Evolutionary conservation across 1,284 basidiomycete genomes (phyloP), one percentile per base, ranked within the genome.

Genomic region (Trametes sp.): DNA sequence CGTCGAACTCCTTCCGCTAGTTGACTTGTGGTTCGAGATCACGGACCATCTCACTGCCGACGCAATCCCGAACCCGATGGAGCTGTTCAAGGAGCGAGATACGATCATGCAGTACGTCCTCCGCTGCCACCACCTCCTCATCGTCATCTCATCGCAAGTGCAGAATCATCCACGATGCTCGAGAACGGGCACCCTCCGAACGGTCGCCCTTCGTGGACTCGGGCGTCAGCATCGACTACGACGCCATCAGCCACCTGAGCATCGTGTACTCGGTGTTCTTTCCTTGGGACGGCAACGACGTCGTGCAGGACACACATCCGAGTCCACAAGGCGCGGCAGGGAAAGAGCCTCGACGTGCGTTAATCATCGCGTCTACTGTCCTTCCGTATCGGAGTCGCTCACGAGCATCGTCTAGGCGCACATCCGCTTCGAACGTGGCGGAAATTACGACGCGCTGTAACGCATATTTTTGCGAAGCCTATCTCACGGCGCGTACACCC

Each of bases 1-100:
- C 1, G 38, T 19, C 41, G 41, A 53, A 45, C 45, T 54, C 4
- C 2, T 54, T 19, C 58, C 58, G 1, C 16, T 59, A 11, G 58
- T 54, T 19, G 58, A 59, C 21, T 38, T 59, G 1, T 59, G 58
- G 58, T 54, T 48, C n/a, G 58, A 59, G 31, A 24, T 54, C 24
- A 31, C 51, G 2, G 44, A 59, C 4, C 52, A 54, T n/a, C 51
- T 54, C 19, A 29, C 44, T 9, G 51, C 41, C 11, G 44, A 54
- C 14, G 54, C 51, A 0, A 59, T 59, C 14, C 58, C 41, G 6
- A 54, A 23, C 19, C 58, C 42, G 7, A 5, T 31, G 16, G 51
- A 46, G 13, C 7, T 59, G 1, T 35, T 19, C 42, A 26, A 53
- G 21, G 41, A 59, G 24, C 33, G 49, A 9, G 31, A 46, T 7